phyloP scores from a whole-genome alignment of 495 filamentous ascomycete species.

The Xanthoparmelia taractica region DNA sequence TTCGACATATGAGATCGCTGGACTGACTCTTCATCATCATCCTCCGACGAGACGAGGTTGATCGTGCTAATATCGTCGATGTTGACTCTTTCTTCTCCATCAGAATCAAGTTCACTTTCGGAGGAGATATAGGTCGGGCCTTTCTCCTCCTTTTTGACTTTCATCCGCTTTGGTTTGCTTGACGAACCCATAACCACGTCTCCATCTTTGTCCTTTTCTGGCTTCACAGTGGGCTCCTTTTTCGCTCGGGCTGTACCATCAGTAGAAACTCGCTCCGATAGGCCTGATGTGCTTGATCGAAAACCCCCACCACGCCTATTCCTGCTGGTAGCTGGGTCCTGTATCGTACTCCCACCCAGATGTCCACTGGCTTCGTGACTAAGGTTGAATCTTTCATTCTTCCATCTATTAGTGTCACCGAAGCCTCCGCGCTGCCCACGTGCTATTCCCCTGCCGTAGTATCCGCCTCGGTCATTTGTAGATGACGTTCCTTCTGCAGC shows the following conservation, averaged over 20 bases:
- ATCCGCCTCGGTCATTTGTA: constrained; percentile 28
- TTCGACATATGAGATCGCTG: constrained; percentile 29
- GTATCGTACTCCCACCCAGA: constrained; percentile 27
- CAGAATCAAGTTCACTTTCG: constrained; percentile 33
- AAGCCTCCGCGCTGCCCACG: constrained; percentile 25
- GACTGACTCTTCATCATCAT: constrained; percentile 25
- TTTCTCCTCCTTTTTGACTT: constrained; percentile 22
- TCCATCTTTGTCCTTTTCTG: constrained; percentile 24
- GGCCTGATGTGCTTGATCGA: constrained; percentile 1
- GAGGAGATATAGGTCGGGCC: constrained; percentile 29
- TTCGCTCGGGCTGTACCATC: constrained; percentile 13
- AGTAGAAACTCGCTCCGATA: neutral
- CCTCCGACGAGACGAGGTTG: constrained; percentile 39
- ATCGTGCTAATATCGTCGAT: constrained; percentile 46
- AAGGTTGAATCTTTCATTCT: constrained; percentile 19
- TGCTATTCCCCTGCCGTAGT: constrained; percentile 33
- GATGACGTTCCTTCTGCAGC: constrained; percentile 34
- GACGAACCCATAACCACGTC: constrained; percentile 19
- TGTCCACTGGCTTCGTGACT: constrained; percentile 23
- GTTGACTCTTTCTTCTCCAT: constrained; percentile 29
- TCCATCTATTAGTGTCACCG: constrained; percentile 26
- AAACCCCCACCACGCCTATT: constrained; percentile 29
- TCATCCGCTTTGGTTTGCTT: constrained; percentile 13
- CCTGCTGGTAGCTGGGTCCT: constrained; percentile 27
- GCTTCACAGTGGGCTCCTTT: constrained; percentile 19